These are phyloP conservation scores for Neopestalotiopsis sp. DNA, from an alignment of 2,329 filamentous ascomycete genomes.

Conservation along the genomic window DNA sequence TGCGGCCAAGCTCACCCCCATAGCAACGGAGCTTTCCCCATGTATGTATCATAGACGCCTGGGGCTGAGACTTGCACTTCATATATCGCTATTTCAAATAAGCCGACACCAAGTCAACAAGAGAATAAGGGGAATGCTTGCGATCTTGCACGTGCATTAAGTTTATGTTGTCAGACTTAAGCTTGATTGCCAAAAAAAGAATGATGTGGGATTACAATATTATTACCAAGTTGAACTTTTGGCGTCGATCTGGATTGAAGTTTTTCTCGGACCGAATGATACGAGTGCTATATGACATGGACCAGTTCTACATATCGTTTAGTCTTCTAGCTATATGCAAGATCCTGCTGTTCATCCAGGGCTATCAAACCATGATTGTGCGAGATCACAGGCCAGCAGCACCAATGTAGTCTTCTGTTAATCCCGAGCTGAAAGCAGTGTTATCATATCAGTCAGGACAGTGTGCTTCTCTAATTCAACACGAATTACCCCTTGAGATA, in stretches of 20 bases:
- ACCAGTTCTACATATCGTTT: neutral
- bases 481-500: neutral
- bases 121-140: neutral
- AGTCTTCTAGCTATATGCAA: neutral
- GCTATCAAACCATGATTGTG: neutral
- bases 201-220: neutral
- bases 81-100: neutral
- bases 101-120: neutral
- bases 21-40: neutral
- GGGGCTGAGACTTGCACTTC: neutral
- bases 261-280: neutral
- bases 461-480: neutral
- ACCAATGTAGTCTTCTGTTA: neutral
- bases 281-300: neutral
- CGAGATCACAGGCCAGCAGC: neutral
- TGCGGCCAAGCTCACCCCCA: neutral
- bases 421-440: neutral
- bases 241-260: no score
- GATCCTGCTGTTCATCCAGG: neutral
- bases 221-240: neutral
- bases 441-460: neutral
- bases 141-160: neutral
- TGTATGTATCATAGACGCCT: neutral
- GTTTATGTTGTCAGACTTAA: conserved; percentile 10
- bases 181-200: neutral